Evolutionary conservation across 139 green algal genomes (phyloP), one percentile per base, ranked within the genome.

Genomic region (Astrephomene gubernaculifera): DNA sequence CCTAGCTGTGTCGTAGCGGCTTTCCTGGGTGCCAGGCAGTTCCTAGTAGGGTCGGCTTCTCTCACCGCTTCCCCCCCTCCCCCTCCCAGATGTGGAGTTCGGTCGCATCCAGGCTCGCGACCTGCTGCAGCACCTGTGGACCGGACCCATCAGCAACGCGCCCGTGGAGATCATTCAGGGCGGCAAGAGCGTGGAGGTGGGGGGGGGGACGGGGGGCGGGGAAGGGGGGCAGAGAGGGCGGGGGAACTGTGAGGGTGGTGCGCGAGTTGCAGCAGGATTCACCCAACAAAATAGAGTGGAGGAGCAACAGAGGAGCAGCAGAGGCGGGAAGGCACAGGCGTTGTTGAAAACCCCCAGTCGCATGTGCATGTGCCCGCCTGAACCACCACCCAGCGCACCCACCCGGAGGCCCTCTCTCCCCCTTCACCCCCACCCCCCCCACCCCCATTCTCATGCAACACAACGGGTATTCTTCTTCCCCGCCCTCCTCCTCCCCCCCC

Each of bases 81-180:
- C 33, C 24, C 57, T 12, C 27, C 57, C 78, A 87, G 95, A 98
- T 72, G 88, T 96, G n/a, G 95, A 98, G 92, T 98, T 98, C 91
- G 96, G 95, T 1, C 87, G 93, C 76, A 90, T 95, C 71, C 94
- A 96, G 87, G 94, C 92, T 24, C 78, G 92, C 24, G 94, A 96
- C 82, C 84, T 96, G 91, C 83, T 97, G 83, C 96, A 99, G 95
- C 98, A 99, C 90, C 93, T 99, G 86, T 98, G 97, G 93, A 99
- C 96, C 2, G 97, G 98, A 1, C 96, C 98, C 81, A 99, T 99
- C 90, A 97, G 92, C 88, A 99, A 98, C 83, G 95, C 96, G 0
- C 94, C 96, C 6, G 96, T 99, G 52, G 98, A 99, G 86, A 98
- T 99, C 54, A 95, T 99, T 45, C 94, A 96, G 82, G 95, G 93